phyloP scores from a whole-genome alignment of 192 early-diverging fungal species.

The Geranomyces michiganensis region DNA sequence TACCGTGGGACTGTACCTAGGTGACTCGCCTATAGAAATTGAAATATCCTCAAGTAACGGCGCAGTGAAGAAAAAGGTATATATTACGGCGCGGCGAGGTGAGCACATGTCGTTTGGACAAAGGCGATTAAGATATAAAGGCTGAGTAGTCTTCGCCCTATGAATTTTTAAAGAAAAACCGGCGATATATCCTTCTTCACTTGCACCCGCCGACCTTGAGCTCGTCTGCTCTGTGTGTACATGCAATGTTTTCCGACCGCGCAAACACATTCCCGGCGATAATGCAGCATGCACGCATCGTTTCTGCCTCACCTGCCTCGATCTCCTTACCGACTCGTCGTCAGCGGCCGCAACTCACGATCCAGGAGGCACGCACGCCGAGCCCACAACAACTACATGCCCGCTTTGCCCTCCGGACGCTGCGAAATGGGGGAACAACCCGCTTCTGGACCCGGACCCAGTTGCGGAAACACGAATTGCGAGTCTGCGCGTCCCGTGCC shows the following conservation, averaged over 20 bases:
- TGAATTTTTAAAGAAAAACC: slow-evolving; percentile 20
- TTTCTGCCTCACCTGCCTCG: slow-evolving; percentile 43
- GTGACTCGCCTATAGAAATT: slow-evolving; percentile 37
- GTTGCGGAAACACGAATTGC: slow-evolving; percentile 9
- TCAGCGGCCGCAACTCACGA: neutral
- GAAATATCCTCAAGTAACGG: slow-evolving; percentile 12
- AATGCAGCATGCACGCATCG: slow-evolving; percentile 32
- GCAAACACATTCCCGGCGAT: slow-evolving; percentile 15
- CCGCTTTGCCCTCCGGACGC: slow-evolving; percentile 26
- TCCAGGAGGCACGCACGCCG: neutral
- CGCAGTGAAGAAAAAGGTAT: neutral
- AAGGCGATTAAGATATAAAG: no score
- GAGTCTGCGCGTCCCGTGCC: slow-evolving; percentile 18
- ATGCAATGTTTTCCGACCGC: slow-evolving; percentile 24
- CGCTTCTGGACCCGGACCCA: slow-evolving; percentile 11
- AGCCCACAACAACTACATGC: slow-evolving; percentile 9
- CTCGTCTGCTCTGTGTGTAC: slow-evolving; percentile 23
- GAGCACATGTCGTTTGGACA: no score
- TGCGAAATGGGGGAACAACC: slow-evolving; percentile 19
- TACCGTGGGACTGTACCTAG: slow-evolving; percentile 10
- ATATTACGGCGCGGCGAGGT: neutral
- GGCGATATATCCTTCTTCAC: neutral
- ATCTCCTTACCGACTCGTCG: slow-evolving; percentile 22
- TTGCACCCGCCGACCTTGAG: no score
- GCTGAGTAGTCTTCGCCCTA: no score